Evolutionary conservation across 441 rosid genomes (phyloP).

Genomic region (Gossypium laxum): DNA sequence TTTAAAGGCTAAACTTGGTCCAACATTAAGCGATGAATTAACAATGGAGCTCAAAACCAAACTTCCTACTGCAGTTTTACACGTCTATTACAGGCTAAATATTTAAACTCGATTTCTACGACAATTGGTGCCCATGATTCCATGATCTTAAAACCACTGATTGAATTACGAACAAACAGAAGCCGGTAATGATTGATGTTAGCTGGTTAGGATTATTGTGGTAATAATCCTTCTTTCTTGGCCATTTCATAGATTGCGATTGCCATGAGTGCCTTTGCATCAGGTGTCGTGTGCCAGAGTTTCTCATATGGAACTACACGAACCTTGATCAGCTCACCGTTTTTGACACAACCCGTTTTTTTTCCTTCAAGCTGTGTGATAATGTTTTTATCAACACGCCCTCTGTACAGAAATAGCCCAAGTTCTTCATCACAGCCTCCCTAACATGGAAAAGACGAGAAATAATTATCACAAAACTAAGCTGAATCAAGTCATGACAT

Average conservation of each 20-base stretch:
- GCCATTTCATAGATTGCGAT: constrained; percentile 74
- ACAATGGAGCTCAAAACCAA: no score
- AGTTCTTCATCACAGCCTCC: constrained; percentile 89
- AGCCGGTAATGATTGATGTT: background rate
- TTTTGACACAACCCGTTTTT: constrained; percentile 59
- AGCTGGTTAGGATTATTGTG: constrained; percentile 24
- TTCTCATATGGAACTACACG: constrained; percentile 44
- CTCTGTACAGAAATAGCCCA: constrained; percentile 46
- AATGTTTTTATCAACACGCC: constrained; percentile 39
- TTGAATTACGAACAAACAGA: background rate
- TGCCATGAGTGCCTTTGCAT: constrained; percentile 61
- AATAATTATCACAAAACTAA: background rate
- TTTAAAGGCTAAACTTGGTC: no score
- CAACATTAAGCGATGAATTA: no score
- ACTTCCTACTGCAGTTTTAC: background rate
- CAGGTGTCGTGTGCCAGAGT: constrained; percentile 69
- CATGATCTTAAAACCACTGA: background rate
- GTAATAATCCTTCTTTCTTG: constrained; percentile 39
- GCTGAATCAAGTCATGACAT: background rate
- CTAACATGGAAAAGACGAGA: constrained; percentile 28
- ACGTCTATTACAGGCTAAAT: background rate
- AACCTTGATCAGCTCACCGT: constrained; percentile 75
- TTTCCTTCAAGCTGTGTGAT: constrained; percentile 61
- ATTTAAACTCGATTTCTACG: background rate
- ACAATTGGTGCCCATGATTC: no score